Base-by-base conservation (phyloP, 225 moss, liverwort and hornwort genomes). In the Polytrichum commune region DNA sequence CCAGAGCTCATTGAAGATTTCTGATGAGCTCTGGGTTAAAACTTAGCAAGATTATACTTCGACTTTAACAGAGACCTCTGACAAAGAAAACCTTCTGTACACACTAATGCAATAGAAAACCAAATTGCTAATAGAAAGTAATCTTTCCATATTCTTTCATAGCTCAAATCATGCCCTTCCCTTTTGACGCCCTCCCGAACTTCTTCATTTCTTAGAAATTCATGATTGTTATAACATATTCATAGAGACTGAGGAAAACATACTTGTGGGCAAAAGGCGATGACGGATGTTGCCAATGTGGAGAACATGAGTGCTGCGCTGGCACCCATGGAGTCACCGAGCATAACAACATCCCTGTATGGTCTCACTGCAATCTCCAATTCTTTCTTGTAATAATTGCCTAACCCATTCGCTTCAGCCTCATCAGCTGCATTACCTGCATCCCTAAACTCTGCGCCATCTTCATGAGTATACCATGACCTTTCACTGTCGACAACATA, bases 321-420 rank as follows among this genome's bases (percentile, higher is more conserved):
- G 55, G 93, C 94, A 78, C 94, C 94, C 94, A 94, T 94, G 57
- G 94, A 94, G 79, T 94, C 94, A 66, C 94, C 94, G 62, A 94
- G 85, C 94, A 92, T 94, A 64, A 94, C 73, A 75, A 94, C 92
- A 64, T 82, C 72, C 57, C 65, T 82, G 74, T 94, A 94, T 56
- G 83, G 64, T 78, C 78, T 85, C 62, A 92, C 70, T 66, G 94
- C 90, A 73, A 86, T 68, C 78, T 90, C 77, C 63, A 94, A 53
- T 80, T 92, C 88, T 72, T 65, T 73, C 69, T 78, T 61, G 75
- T 90, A 94, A 79, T 94, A 94, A 60, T 76, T 69, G 62, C 90
- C 94, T 62, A 80, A 69, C 29, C 38, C 63, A 22, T 7, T 5
- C 72, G 57, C 62, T 71, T 65, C 67, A 29, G 33, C 66, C 16